Conservation (phyloP, 768 basidiomycete genomes). For the Amylocystis lapponica region DNA sequence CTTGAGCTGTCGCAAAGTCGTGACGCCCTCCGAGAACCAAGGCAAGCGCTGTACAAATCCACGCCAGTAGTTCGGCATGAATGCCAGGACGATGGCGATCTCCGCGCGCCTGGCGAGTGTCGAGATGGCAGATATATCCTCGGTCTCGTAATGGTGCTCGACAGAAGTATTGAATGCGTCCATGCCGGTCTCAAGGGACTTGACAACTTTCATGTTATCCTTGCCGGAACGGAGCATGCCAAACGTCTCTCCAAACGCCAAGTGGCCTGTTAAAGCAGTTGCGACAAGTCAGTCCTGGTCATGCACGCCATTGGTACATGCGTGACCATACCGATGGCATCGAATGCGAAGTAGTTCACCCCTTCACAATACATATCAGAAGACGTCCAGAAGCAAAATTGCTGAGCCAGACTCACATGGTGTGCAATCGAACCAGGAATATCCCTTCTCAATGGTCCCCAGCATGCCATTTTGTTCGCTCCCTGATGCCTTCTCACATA, state of each 20-base stretch:
- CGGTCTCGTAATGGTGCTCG: background rate
- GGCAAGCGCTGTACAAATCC: background rate
- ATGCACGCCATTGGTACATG: too few relatives aligned
- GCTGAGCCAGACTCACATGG: constrained; percentile 46
- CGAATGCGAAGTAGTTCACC: constrained; percentile 4
- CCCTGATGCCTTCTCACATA: constrained; percentile 49
- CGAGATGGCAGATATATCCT: constrained; percentile 1
- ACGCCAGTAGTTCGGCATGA: constrained; percentile 2
- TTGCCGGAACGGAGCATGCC: constrained; percentile 4
- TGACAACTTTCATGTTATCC: background rate
- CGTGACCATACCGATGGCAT: constrained; percentile 2
- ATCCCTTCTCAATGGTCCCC: background rate
- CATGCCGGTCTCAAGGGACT: background rate
- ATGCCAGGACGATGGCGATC: constrained; percentile 1
- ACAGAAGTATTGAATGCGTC: background rate
- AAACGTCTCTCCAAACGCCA: constrained; percentile 1
- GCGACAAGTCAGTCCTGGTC: too few relatives aligned
- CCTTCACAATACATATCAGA: background rate
- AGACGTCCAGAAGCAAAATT: background rate
- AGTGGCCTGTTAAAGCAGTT: background rate
- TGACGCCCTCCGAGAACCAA: background rate
- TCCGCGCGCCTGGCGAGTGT: background rate
- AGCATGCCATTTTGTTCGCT: constrained; percentile 39
- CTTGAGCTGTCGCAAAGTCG: background rate
- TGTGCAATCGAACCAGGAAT: constrained; percentile 55